phyloP scores from a whole-genome alignment of 2,329 filamentous ascomycete species.

The Pseudogymnoascus sp. region DNA sequence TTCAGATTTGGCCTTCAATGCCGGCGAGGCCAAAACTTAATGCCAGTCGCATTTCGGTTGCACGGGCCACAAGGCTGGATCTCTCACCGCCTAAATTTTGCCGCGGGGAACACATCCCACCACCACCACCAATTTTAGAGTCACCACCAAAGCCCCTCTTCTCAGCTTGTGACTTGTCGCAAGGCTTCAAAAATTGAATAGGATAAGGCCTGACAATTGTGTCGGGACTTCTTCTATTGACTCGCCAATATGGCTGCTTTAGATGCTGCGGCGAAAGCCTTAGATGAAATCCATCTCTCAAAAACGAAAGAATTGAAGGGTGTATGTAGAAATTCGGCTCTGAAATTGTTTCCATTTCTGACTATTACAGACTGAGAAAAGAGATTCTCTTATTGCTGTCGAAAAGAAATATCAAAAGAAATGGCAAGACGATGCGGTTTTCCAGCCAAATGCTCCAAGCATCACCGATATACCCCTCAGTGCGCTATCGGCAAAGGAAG shows the following conservation, averaged over 20 bases:
- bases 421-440: conserved; percentile 72
- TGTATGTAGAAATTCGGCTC: conserved; percentile 32
- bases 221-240: conserved; percentile 6
- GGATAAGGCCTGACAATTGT: conserved; percentile 1
- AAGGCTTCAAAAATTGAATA: neutral
- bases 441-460: conserved; percentile 79
- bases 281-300: conserved; percentile 46
- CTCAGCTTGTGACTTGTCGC: conserved; percentile 8
- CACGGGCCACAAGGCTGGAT: conserved; percentile 6
- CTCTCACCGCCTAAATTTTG: conserved; percentile 8
- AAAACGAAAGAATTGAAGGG: conserved; percentile 57
- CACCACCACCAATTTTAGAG: conserved; percentile 4
- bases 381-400: conserved; percentile 70
- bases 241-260: conserved; percentile 38
- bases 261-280: conserved; percentile 34
- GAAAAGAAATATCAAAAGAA: conserved; percentile 89
- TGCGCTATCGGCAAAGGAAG: conserved; percentile 64
- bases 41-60: neutral
- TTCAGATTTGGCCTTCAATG: neutral
- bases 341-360: neutral
- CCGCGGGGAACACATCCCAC: conserved; percentile 8
- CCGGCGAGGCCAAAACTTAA: neutral
- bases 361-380: conserved; percentile 65
- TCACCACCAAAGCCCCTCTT: neutral
- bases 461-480: conserved; percentile 69